phyloP scores from a whole-genome alignment of 2,329 filamentous ascomycete species.

The Lecanicillium sp. region DNA sequence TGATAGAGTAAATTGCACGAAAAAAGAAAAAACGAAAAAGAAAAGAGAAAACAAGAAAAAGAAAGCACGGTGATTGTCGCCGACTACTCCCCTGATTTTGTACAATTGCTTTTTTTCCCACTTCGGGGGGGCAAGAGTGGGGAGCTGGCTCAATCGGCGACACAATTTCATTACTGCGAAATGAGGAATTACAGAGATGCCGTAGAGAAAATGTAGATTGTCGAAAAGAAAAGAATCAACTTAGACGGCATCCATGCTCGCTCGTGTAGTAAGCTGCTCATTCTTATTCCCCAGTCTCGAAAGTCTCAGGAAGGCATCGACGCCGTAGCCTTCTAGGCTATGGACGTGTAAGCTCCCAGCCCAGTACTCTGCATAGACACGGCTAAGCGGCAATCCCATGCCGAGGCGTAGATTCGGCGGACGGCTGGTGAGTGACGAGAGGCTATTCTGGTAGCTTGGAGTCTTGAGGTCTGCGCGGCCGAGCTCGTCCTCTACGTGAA shows the following conservation, averaged over 20 bases:
- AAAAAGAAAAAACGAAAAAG: conserved; percentile 13
- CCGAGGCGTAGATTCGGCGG: conserved; percentile 82
- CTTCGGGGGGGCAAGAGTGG: no score
- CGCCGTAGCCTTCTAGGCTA: conserved; percentile 89
- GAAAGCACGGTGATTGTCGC: no score
- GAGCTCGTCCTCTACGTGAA: conserved; percentile 44
- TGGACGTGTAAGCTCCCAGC: conserved; percentile 86
- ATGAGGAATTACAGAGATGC: no score
- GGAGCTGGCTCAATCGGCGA: no score
- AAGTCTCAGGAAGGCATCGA: conserved; percentile 93
- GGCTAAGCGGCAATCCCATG: conserved; percentile 87
- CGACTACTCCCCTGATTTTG: no score
- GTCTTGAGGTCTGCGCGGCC: conserved; percentile 32
- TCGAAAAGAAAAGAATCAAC: background rate
- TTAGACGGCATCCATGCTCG: conserved; percentile 68
- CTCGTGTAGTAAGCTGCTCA: conserved; percentile 76
- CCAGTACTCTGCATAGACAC: conserved; percentile 97
- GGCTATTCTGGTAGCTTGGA: conserved; percentile 47
- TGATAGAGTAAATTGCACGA: conserved; percentile 39
- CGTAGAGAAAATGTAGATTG: background rate
- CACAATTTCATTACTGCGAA: no score
- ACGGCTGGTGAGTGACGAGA: conserved; percentile 71
- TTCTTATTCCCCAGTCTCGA: conserved; percentile 97
- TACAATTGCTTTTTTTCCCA: no score
- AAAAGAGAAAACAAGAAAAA: no score